Evolutionary conservation across 2,329 filamentous ascomycete species (phyloP).

Genomic region (Blastomyces emzantsi): DNA sequence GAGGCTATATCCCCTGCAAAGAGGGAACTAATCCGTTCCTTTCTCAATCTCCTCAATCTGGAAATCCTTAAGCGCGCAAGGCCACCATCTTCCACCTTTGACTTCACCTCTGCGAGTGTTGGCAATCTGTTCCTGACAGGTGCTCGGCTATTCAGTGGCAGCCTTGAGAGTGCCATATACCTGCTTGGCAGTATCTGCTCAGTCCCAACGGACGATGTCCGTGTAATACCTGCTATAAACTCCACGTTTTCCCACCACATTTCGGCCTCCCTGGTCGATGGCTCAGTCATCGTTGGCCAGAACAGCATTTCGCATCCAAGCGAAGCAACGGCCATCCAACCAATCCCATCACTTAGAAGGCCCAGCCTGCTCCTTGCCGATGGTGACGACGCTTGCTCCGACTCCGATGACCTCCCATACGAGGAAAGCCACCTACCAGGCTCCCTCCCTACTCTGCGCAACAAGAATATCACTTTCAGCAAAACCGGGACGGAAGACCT

Average conservation of each 20-base stretch:
- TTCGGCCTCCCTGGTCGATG: slow-evolving; percentile 68
- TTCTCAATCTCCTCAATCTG: slow-evolving; percentile 66
- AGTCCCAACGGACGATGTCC: slow-evolving; percentile 61
- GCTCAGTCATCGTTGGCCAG: slow-evolving; percentile 74
- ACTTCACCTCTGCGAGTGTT: slow-evolving; percentile 66
- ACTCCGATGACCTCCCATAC: slow-evolving; percentile 30
- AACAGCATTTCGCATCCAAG: slow-evolving; percentile 86
- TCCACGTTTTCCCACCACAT: slow-evolving; percentile 96
- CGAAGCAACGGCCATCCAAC: slow-evolving; percentile 47
- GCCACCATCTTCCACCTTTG: slow-evolving; percentile 60
- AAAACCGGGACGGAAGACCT: slow-evolving; percentile 75
- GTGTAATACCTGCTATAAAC: slow-evolving; percentile 83
- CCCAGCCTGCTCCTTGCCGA: slow-evolving; percentile 29
- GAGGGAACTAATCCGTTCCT: slow-evolving; percentile 65
- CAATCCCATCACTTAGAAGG: slow-evolving; percentile 23
- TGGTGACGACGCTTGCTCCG: slow-evolving; percentile 23
- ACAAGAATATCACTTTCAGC: slow-evolving; percentile 71
- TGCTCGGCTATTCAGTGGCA: slow-evolving; percentile 81
- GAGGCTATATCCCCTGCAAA: slow-evolving; percentile 58
- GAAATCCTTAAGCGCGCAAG: slow-evolving; percentile 69
- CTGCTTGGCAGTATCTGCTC: slow-evolving; percentile 77
- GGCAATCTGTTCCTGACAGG: slow-evolving; percentile 77
- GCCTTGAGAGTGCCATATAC: slow-evolving; percentile 87
- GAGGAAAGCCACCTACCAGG: slow-evolving; percentile 44
- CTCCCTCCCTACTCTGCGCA: slow-evolving; percentile 67